Conservation (phyloP, 2,329 filamentous ascomycete species). For the Septoria petroselini region DNA sequence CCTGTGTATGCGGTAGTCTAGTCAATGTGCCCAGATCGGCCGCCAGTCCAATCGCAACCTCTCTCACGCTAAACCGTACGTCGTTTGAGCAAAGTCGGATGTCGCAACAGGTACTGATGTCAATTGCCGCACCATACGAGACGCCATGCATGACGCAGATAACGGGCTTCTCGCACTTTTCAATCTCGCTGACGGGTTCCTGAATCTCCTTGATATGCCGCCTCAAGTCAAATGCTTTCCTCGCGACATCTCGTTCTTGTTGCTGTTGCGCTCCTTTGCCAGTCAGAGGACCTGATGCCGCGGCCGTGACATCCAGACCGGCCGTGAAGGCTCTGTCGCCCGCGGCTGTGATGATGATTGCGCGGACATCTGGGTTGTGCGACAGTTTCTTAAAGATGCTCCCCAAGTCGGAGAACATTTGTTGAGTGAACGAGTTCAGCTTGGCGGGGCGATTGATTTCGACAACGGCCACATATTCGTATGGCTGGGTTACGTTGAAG, state of each 20-base stretch:
- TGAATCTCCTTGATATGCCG: constrained; percentile 78
- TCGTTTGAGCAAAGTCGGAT: constrained; percentile 60
- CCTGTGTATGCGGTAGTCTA: constrained; percentile 69
- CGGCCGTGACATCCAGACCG: constrained; percentile 61
- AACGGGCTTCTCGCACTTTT: constrained; percentile 87
- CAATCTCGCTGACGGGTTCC: constrained; percentile 68
- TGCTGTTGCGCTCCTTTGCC: constrained; percentile 4
- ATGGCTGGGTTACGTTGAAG: constrained; percentile 59
- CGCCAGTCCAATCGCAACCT: constrained; percentile 77
- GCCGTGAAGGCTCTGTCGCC: constrained; percentile 76
- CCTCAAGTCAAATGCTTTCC: constrained; percentile 48
- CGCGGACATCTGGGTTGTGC: constrained; percentile 67
- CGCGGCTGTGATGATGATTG: constrained; percentile 73
- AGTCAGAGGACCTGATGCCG: constrained; percentile 18
- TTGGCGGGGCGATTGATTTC: constrained; percentile 85
- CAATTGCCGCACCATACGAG: constrained; percentile 74
- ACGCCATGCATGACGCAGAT: constrained; percentile 78
- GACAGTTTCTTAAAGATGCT: constrained; percentile 70
- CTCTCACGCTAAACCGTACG: constrained; percentile 67
- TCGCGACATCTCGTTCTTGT: constrained; percentile 28
- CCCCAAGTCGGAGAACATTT: constrained; percentile 80
- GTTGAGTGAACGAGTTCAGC: constrained; percentile 71
- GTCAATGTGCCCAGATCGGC: constrained; percentile 77
- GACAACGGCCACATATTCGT: constrained; percentile 73
- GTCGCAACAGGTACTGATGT: constrained; percentile 64